Percentiles rank a stretch among this genome's conserved stretches.
Evolutionary conservation across 140 eudicot species (phyloP).

Genomic region (Anethum foeniculum): DNA sequence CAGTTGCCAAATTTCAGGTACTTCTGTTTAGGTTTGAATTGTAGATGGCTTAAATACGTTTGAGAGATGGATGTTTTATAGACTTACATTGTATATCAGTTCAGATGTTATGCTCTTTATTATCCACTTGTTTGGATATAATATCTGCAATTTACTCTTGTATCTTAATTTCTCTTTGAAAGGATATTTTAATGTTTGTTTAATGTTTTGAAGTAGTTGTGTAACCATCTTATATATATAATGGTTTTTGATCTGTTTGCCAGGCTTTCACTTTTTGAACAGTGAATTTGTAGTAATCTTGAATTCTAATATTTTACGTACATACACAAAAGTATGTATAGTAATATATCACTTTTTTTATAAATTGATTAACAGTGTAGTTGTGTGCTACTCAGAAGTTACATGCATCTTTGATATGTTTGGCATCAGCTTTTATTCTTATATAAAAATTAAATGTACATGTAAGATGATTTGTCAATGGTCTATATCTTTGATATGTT

Average conservation of each 20-base stretch:
- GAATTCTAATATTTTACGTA: neutral
- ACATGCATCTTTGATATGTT: neutral
- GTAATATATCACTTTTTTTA: neutral
- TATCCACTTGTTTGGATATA: neutral
- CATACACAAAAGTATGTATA: neutral
- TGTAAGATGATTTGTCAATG: neutral
- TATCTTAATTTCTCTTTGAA: neutral
- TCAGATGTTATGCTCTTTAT: neutral
- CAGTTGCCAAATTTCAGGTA: slow-evolving; percentile 98
- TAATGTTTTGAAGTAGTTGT: neutral
- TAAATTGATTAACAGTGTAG: neutral
- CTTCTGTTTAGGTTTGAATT: neutral
- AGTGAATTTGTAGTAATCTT: neutral
- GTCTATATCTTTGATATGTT: neutral
- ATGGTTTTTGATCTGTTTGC: neutral
- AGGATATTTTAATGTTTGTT: neutral
- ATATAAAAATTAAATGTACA: neutral
- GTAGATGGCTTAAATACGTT: neutral
- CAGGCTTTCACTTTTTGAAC: neutral
- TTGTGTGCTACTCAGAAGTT: neutral
- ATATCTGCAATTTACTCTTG: neutral
- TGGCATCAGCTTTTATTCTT: neutral
- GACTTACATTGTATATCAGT: neutral
- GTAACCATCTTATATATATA: neutral
- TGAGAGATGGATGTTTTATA: neutral